Base-by-base conservation (phyloP, 1,284 basidiomycete species). In the Golubevia pallescens region DNA sequence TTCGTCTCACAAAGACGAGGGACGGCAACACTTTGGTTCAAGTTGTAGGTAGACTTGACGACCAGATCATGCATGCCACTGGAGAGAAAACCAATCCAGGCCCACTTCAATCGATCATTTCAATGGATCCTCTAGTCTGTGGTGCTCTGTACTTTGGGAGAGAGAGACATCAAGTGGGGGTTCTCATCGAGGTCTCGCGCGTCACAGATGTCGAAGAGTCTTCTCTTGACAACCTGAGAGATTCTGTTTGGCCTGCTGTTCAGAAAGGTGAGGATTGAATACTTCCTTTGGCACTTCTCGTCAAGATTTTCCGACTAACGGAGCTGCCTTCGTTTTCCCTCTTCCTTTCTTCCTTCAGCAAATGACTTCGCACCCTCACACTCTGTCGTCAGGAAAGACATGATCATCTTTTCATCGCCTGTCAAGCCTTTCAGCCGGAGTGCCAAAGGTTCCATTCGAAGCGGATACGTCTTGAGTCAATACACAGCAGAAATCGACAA, bases 81-180 rank as follows among this genome's bases (percentile, higher is more conserved):
- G 61, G 61, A 6, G 61, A 62, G 24, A 62, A 62, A 51, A 57
- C 23, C 20, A 61, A 61, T 28, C 60, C 60, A 2, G 60, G n/a
- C 5, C 58, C 58, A 5, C 58, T 60, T 2, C 14, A 51, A 19
- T 2, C 3, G 3, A 16, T 54, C 3, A 48, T 61, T 24, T 42
- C 19, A 1, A 55, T 14, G 16, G 10, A 52, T 32, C 48, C 60
- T n/a, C 48, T 28, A 3, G n/a, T 61, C 14, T 8, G 3, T 4
- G 8, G 19, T 3, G 42, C 48, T 24, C 16, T 14, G 16, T 51
- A 28, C n/a, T 61, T 61, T 20, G 60, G 60, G 10, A 51, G 60
- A 16, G 48, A 21, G n/a, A 32, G 42, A n/a, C 38, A 16, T 4
- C 19, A 20, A n/a, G 42, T n/a, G 4, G 60, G 60, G 19, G 48